Base-by-base conservation (phyloP, 331 rosid species). In the Spiraea crenata region DNA sequence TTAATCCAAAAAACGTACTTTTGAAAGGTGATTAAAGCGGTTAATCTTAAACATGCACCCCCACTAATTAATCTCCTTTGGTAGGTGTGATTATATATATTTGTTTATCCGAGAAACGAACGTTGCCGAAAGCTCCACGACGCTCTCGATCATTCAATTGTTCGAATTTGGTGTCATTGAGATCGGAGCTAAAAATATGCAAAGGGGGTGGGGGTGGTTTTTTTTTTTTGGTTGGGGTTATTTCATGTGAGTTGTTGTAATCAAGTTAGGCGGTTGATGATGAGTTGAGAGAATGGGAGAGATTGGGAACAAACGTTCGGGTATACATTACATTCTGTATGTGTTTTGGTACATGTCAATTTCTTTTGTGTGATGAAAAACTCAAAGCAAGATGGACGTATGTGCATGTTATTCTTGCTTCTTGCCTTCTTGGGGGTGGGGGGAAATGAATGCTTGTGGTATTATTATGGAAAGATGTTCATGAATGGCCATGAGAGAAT, bases 211-310 rank as follows among this genome's bases (percentile, higher is more conserved):
- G 31, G n/a, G n/a, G n/a, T n/a, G 64, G 42, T 35, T 59, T 59
- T 59, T 20, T 7, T 63, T 39, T 63, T 60, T 70, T 71, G 56
- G 44, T 80, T 82, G 61, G 71, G 62, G 15, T 63, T 71, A 16
- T 57, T 74, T 73, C 96, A 86, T 92, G 91, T 88, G 98, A 83
- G 84, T 8, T 87, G 90, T 82, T 81, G 77, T 74, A 84, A 76
- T 66, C 66, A 45, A 74, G 83, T 82, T 82, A 71, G 85, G 85
- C 71, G 19, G 19, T 25, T 25, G 31, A 25, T 25, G 31, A 25
- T 25, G 31, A 25, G 31, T 51, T 37, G 50, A 73, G 56, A 72
- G 73, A 42, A 64, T 81, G 82, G 71, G 75, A 41, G 42, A 80
- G 71, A 55, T 72, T 35, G 42, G 63, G 86, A 78, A 69, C 84